These are phyloP conservation scores for Citrus unshiu DNA, from an alignment of 345 rosid species.

Conservation along the genomic window DNA sequence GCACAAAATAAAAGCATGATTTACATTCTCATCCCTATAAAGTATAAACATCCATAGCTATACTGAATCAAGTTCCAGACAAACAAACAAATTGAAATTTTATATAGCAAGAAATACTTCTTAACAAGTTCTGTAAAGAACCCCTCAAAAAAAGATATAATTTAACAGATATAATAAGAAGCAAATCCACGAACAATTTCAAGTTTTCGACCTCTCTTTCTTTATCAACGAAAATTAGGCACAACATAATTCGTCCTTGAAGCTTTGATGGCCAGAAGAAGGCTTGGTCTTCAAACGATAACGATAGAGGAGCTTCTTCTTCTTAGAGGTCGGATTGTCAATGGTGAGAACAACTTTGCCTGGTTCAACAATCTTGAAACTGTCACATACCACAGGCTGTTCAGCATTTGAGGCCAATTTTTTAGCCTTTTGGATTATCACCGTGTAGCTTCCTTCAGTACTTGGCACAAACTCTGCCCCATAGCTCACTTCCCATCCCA, in stretches of 20 bases:
- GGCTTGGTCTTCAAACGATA: constrained; percentile 74
- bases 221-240: not conserved
- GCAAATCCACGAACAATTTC: not conserved
- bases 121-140: not conserved
- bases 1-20: not conserved
- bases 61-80: not conserved
- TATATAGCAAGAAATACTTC: not conserved
- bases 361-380: constrained; percentile 65
- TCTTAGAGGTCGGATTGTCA: constrained; percentile 72
- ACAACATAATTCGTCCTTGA: not conserved
- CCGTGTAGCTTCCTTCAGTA: constrained; percentile 59
- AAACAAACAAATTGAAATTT: not conserved
- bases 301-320: constrained; percentile 87
- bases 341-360: constrained; percentile 69
- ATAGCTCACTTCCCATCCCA: constrained; percentile 75
- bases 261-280: not conserved
- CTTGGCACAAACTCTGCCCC: constrained; percentile 73
- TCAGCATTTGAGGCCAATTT: constrained; percentile 35
- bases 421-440: constrained; percentile 65
- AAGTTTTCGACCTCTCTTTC: not conserved
- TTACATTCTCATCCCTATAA: no score
- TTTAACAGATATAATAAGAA: not conserved
- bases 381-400: constrained; percentile 54
- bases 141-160: not conserved
- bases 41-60: not conserved